Percentiles rank a stretch among this genome's conserved stretches.
Evolutionary conservation across 768 basidiomycete genomes (phyloP).

Genomic region (Brasilioporus rufonigricans): DNA sequence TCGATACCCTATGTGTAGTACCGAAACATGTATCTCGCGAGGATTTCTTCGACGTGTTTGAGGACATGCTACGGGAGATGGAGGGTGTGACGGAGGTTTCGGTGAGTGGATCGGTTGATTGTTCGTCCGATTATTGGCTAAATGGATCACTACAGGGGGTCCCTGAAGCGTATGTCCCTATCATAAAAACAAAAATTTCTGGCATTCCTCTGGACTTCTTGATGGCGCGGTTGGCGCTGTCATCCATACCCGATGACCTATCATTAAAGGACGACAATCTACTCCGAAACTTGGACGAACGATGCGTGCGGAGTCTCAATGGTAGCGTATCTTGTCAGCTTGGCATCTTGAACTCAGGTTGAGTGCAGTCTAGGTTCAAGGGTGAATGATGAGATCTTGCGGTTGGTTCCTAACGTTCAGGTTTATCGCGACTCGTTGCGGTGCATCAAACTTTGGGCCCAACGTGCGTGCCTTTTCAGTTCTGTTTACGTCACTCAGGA

Average conservation of each 20-base stretch:
- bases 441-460: constrained; percentile 98
- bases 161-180: constrained; percentile 94
- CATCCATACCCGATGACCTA: constrained; percentile 89
- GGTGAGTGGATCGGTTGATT: constrained; percentile 47
- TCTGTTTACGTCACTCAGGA: constrained; percentile 5
- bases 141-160: constrained; percentile 62
- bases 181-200: constrained; percentile 87
- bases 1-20: constrained; percentile 97
- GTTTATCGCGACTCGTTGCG: constrained; percentile 94
- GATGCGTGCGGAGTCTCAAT: constrained; percentile 92
- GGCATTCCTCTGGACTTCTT: constrained; percentile 94
- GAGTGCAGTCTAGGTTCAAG: constrained; percentile 65
- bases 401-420: constrained; percentile 89
- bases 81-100: constrained; percentile 88
- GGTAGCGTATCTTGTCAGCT: constrained; percentile 42
- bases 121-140: background rate
- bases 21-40: constrained; percentile 95
- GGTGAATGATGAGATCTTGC: constrained; percentile 93
- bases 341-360: constrained; percentile 7
- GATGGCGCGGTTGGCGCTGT: constrained; percentile 85
- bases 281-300: constrained; percentile 88
- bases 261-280: constrained; percentile 89
- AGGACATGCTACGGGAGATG: constrained; percentile 78
- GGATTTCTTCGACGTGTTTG: constrained; percentile 93
- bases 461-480: constrained; percentile 55